These are phyloP conservation scores for Boletus sensibilis DNA, from an alignment of 768 basidiomycete genomes.

Conservation along the genomic window DNA sequence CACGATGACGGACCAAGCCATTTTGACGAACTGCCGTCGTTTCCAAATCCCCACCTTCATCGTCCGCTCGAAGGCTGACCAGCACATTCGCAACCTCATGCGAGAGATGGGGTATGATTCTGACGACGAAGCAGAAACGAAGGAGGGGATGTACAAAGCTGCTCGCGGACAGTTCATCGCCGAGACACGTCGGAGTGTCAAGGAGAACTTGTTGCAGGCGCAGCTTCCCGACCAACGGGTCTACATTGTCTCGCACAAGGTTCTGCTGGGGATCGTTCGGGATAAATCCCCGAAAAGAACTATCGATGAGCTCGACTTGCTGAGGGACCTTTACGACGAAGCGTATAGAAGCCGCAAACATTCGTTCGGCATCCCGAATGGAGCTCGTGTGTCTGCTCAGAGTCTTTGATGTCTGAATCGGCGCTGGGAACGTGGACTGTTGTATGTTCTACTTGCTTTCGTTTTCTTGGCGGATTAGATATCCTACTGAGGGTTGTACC, in stretches of 20 bases:
- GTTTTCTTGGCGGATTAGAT: not conserved
- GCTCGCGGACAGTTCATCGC: constrained; percentile 30
- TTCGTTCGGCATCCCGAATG: constrained; percentile 7
- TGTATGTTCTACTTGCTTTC: not conserved
- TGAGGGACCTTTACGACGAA: constrained; percentile 23
- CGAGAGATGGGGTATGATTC: constrained; percentile 29
- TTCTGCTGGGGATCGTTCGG: constrained; percentile 24
- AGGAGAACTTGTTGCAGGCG: constrained; percentile 23
- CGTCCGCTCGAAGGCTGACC: constrained; percentile 38
- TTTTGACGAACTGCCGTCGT: constrained; percentile 32
- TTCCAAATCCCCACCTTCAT: constrained; percentile 37
- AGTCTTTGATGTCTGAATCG: constrained; percentile 7
- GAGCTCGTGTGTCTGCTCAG: constrained; percentile 1
- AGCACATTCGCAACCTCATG: constrained; percentile 30
- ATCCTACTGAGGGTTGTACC: not conserved
- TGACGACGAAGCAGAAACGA: constrained; percentile 17
- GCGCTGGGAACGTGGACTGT: not conserved
- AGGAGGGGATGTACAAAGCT: constrained; percentile 19
- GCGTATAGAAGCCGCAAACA: constrained; percentile 11
- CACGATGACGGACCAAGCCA: constrained; percentile 37
- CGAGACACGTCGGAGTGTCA: constrained; percentile 27
- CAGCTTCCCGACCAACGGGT: constrained; percentile 30
- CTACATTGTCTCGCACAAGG: constrained; percentile 29
- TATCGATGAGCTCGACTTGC: constrained; percentile 31
- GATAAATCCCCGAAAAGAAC: constrained; percentile 20